phyloP scores from a whole-genome alignment of 257 asterid species.

The Leptodermis oblonga region DNA sequence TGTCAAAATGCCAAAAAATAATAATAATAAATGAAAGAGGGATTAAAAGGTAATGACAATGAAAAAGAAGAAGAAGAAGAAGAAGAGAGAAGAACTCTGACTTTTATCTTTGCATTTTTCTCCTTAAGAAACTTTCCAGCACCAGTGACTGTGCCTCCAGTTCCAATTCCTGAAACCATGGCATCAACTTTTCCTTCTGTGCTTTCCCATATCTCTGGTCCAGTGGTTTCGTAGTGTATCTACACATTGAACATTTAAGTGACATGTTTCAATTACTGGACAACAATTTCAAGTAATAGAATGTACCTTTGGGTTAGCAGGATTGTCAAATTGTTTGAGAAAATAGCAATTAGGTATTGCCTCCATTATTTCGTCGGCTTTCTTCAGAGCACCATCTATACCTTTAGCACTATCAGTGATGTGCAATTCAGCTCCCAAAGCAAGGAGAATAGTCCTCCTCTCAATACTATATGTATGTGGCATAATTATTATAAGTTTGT shows the following conservation, averaged over 20 bases:
- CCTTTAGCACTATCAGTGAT: constrained; percentile 34
- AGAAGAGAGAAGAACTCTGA: not conserved
- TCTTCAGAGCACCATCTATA: constrained; percentile 24
- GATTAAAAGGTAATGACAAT: not conserved
- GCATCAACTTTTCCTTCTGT: constrained; percentile 34
- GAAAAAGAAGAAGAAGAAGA: too few species aligned
- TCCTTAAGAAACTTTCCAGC: constrained; percentile 47
- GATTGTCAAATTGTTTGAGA: constrained; percentile 38
- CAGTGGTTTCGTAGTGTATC: constrained; percentile 51
- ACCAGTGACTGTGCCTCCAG: constrained; percentile 49
- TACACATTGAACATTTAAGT: constrained; percentile 15
- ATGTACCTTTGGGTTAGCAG: constrained; percentile 42
- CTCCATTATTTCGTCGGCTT: constrained; percentile 35
- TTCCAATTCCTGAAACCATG: constrained; percentile 43
- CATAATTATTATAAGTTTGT: constrained; percentile 40
- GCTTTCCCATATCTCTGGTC: constrained; percentile 47
- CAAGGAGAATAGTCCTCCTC: constrained; percentile 39
- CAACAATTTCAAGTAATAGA: not conserved
- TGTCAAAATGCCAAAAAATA: constrained; percentile 4
- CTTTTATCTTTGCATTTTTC: constrained; percentile 37
- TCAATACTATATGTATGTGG: constrained; percentile 38
- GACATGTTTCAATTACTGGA: not conserved
- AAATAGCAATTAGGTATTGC: constrained; percentile 34
- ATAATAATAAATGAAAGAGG: not conserved
- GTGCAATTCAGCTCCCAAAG: constrained; percentile 43